Base-by-base conservation (phyloP, 108 stramenopile species). In the Aureococcus anophagefferens region DNA sequence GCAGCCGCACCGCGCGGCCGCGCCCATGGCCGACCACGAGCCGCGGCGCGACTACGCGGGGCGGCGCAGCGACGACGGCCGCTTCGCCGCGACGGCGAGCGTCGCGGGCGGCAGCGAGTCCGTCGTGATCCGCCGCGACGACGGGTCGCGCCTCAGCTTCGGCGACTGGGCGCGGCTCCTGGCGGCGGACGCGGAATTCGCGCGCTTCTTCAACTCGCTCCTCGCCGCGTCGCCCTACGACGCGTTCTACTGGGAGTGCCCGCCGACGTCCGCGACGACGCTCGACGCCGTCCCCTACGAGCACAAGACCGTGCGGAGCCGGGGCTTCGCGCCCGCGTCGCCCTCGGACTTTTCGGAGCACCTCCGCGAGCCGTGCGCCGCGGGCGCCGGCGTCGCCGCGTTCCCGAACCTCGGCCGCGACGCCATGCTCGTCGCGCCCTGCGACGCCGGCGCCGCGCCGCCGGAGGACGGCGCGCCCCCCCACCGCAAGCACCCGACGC, bases 401-500 rank as follows among this genome's bases (percentile, higher is more conserved):
- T 75, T 75, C 30, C 21, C 65, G 0, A 75, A 75, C 29, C 29
- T 75, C 7, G 68, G 74, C 13, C 9, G 65, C 30, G 74, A 75
- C 69, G 35, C 74, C 21, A 33, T 68, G n/a, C 67, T 75, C 59
- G 68, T 75, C 7, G 68, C 37, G 28, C 74, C 74, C 30, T 28
- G n/a, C n/a, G 67, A 30, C 9, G 33, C 17, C 7, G 40, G 40
- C 40, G 40, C 9, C 9, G 9, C 40, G 40, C 29, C 62, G 28
- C 30, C 16, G 29, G n/a, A 15, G 5, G 45, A 62, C 40, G n/a
- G n/a, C n/a, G n/a, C n/a, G n/a, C n/a, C n/a, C n/a, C n/a, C n/a
- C n/a, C 35, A 68, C 17, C 31, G 35, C 9, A 13, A 5, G 9
- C 40, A 44, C 40, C 9, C 9, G 40, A 44, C 40, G 9, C 40